Evolutionary conservation across 441 rosid genomes (phyloP), one percentile per base, ranked within the genome.

Genomic region (Bocquillonia castaneifolia): DNA sequence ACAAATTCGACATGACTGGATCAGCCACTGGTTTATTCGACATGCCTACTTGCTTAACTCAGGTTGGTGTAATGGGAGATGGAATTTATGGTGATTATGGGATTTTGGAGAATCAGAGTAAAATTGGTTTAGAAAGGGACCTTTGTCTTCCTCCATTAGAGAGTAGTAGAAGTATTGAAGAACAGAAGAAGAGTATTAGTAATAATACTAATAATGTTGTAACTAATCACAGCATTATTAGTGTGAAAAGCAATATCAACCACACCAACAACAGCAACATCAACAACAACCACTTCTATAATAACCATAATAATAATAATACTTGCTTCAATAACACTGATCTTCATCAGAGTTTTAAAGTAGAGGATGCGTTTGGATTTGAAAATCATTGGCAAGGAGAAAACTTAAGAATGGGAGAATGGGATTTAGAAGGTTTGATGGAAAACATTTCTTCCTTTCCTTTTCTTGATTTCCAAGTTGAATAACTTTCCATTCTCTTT

Each of bases 361-460:
- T 58, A 47, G 90, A 77, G 52, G 77, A 72, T 44, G 59, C 55
- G 60, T 36, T 28, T 57, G 81, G 69, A 31, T 52, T 68, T 62
- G 90, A 73, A 66, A 79, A 78, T 64, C 66, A 73, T 47, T 79
- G 76, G 83, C 84, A 74, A 57, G 87, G 72, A 65, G 88, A 83
- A 72, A 86, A 80, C 77, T 59, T 77, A 18, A 76, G 84, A 76
- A 64, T 71, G 28, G 91, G 82, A 39, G 91, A 81, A 48, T 91
- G 97, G 96, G 91, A 88, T 68, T 73, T 89, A 59, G 97, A 91
- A 67, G 93, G 84, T 65, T 80, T 89, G 81, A 84, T 91, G 81
- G 82, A 81, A 70, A 84, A 86, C 67, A 86, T 83, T 72, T 71
- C 86, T 42, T 79, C 90, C 69, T 80, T 88, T 75, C 83, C 86